These are phyloP conservation scores for Gentiana dahurica DNA, from an alignment of 257 asterid genomes.

Conservation along the genomic window DNA sequence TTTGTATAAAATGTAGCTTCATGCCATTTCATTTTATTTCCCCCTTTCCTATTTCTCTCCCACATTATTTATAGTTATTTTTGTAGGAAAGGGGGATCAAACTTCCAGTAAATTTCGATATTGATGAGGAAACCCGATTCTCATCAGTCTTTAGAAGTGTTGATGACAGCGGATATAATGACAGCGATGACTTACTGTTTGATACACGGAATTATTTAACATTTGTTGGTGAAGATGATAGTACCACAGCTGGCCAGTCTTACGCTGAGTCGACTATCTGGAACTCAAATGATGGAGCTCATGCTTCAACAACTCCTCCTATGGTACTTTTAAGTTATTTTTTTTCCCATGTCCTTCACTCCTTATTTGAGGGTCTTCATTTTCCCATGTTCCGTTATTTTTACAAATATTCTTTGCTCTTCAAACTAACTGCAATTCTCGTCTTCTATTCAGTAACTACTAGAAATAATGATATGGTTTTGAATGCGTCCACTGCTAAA, in stretches of 20 bases:
- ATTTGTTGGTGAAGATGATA: constrained; percentile 48
- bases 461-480: no score
- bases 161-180: constrained; percentile 80
- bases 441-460: no score
- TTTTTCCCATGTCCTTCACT: no score
- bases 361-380: no score
- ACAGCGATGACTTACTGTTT: constrained; percentile 51
- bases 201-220: constrained; percentile 77
- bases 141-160: constrained; percentile 68
- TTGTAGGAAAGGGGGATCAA: constrained; percentile 80
- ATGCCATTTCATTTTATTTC: not conserved
- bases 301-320: constrained; percentile 31
- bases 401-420: no score
- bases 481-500: no score
- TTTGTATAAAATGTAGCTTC: not conserved
- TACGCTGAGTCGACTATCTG: constrained; percentile 20
- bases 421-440: no score
- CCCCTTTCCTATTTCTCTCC: constrained; percentile 5
- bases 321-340: constrained; percentile 24
- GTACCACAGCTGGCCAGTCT: constrained; percentile 30
- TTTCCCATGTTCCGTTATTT: no score
- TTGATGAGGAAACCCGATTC: constrained; percentile 86
- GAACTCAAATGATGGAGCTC: constrained; percentile 28
- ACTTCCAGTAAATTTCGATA: constrained; percentile 50
- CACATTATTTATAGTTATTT: constrained; percentile 9